Percentiles rank a stretch among this genome's conserved stretches.
Evolutionary conservation across 208 protist species (phyloP).

Genomic region (Acanthamoeba royreba): DNA sequence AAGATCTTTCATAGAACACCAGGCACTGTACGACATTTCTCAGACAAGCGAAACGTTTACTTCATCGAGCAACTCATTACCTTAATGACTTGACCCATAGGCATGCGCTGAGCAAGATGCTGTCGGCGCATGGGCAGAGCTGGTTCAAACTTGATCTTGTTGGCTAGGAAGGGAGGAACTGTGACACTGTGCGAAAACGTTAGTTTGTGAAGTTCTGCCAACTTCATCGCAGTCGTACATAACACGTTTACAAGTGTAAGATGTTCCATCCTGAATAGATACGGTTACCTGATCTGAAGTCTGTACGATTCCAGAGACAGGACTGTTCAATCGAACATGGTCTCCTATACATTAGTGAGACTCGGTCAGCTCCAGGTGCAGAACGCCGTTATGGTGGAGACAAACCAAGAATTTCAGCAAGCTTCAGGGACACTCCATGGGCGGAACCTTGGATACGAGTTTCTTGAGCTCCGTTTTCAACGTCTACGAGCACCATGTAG

Average conservation of each 20-base stretch:
- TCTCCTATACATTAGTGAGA: neutral
- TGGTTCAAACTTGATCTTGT: constrained; percentile 8
- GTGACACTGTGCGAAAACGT: neutral
- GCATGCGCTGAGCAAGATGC: neutral
- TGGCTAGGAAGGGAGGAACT: neutral
- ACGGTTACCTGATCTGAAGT: neutral
- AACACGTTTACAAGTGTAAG: neutral
- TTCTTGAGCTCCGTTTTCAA: neutral
- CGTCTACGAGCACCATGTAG: neutral
- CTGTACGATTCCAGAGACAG: neutral
- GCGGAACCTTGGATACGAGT: neutral
- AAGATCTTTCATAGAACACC: constrained; percentile 44
- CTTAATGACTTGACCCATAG: constrained; percentile 58
- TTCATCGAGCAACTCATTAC: neutral
- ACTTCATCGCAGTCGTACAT: too few relatives aligned
- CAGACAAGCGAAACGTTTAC: too few relatives aligned
- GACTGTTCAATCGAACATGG: neutral
- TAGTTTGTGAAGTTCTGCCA: too few relatives aligned
- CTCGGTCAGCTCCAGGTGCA: neutral
- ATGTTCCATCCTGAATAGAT: neutral
- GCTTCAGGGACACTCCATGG: neutral
- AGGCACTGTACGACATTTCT: neutral
- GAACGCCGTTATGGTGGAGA: neutral
- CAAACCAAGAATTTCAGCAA: neutral
- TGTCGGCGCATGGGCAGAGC: neutral